A percentile compares a stretch with the other conserved stretches of the same genome.
These are phyloP conservation scores for Yamadazyma sp. DNA, from an alignment of 805 yeast species.

Conservation along the genomic window DNA sequence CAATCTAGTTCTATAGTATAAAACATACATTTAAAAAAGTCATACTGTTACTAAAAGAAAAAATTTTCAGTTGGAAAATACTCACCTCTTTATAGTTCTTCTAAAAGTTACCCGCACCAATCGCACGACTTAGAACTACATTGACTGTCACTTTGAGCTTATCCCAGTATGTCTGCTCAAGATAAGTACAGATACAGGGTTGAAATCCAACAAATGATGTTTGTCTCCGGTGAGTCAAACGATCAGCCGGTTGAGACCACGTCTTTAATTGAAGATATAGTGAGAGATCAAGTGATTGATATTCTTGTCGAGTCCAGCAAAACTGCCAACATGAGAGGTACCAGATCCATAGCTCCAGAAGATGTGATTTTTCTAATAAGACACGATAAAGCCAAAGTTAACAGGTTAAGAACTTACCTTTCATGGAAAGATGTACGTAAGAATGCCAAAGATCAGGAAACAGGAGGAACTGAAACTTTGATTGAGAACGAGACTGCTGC, in stretches of 20 bases:
- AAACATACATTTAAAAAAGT: constrained; percentile 13
- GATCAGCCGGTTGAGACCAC: constrained; percentile 94
- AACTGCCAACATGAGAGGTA: constrained; percentile 77
- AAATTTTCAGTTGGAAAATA: constrained; percentile 1
- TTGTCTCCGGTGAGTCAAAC: constrained; percentile 91
- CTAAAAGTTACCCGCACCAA: constrained; percentile 9
- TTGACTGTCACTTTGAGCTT: no score
- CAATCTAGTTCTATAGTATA: neutral
- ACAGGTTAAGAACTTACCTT: constrained; percentile 82
- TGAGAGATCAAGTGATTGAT: constrained; percentile 90
- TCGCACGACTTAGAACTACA: no score
- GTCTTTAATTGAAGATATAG: constrained; percentile 91
- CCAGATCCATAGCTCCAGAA: constrained; percentile 83
- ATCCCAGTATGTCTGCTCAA: constrained; percentile 6
- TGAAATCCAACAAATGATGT: constrained; percentile 98
- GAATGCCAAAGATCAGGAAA: constrained; percentile 59
- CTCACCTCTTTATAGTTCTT: constrained; percentile 11
- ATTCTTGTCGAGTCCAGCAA: constrained; percentile 72
- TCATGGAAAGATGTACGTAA: constrained; percentile 98
- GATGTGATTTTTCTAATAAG: constrained; percentile 91
- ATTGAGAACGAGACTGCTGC: constrained; percentile 50
- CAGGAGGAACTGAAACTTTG: constrained; percentile 49
- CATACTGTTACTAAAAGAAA: constrained; percentile 8
- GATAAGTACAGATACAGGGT: constrained; percentile 72
- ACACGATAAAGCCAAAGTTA: constrained; percentile 92